These are phyloP conservation scores for Crataegus laevigata DNA, from an alignment of 306 rosid species.

Conservation along the genomic window DNA sequence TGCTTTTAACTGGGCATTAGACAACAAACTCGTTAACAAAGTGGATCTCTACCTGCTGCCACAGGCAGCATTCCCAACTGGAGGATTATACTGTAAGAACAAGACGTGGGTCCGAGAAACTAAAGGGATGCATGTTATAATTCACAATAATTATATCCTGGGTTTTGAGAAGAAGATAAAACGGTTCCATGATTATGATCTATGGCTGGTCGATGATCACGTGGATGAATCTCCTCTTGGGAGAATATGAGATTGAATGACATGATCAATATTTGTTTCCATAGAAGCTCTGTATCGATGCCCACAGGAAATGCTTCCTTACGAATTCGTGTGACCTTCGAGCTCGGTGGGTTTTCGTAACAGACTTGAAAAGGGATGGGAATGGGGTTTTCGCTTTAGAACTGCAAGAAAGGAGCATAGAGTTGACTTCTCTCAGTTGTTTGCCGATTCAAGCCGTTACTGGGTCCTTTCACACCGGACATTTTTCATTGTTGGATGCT, in stretches of 20 bases:
- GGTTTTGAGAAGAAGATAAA: slow-evolving; percentile 94
- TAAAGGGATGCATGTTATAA: slow-evolving; percentile 81
- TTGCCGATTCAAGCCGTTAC: too few relatives aligned
- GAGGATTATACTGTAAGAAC: slow-evolving; percentile 94
- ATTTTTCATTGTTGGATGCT: too few relatives aligned
- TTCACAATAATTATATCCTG: slow-evolving; percentile 82
- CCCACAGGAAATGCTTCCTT: slow-evolving; percentile 18
- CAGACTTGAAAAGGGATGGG: not conserved
- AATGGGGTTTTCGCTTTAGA: too few relatives aligned
- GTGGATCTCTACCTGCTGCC: slow-evolving; percentile 84
- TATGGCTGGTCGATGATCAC: slow-evolving; percentile 92
- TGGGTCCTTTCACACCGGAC: too few relatives aligned
- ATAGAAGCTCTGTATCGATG: slow-evolving; percentile 2
- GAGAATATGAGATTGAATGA: slow-evolving; percentile 32
- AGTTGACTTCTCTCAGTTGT: too few relatives aligned
- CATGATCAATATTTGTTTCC: not conserved
- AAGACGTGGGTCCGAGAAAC: slow-evolving; percentile 84
- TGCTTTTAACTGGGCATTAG: slow-evolving; percentile 95
- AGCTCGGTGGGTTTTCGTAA: not conserved
- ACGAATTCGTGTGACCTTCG: slow-evolving; percentile 7
- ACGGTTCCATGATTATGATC: slow-evolving; percentile 72
- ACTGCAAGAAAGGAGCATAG: too few relatives aligned
- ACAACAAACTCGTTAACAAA: slow-evolving; percentile 70
- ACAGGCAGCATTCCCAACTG: slow-evolving; percentile 87
- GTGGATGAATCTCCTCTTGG: slow-evolving; percentile 78